Conservation (phyloP, 352 stramenopile species). For the Salisapilia sapeloensis region DNA sequence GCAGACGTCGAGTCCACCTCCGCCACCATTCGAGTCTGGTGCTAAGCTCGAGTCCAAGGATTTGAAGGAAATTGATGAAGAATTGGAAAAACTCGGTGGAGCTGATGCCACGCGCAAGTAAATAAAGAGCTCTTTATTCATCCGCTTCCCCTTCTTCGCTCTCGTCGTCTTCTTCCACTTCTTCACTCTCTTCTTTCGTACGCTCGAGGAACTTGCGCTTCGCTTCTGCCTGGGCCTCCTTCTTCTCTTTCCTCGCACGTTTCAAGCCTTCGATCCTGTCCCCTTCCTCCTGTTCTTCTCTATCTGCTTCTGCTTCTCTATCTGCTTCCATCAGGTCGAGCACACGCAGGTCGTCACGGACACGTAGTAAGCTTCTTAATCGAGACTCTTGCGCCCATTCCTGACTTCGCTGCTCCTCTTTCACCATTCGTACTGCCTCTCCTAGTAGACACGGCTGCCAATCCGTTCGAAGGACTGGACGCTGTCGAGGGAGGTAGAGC, state of each 20-base stretch:
- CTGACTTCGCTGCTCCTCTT: conserved; percentile 10
- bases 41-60: conserved; percentile 38
- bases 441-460: conserved; percentile 45
- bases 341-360: conserved; percentile 44
- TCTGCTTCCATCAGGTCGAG: conserved; percentile 41
- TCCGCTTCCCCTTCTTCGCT: neutral
- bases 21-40: conserved; percentile 4
- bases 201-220: conserved; percentile 43
- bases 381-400: conserved; percentile 17
- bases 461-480: conserved; percentile 19
- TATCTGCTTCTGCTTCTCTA: conserved; percentile 36
- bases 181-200: conserved; percentile 8
- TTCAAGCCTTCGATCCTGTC: conserved; percentile 28
- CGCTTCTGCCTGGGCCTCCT: conserved; percentile 24
- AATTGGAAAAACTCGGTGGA: conserved; percentile 55
- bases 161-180: conserved; percentile 1
- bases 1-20: conserved; percentile 1
- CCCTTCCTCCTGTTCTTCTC: conserved; percentile 20
- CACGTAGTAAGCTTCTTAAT: conserved; percentile 32
- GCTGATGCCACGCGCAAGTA: conserved; percentile 8
- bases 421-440: conserved; percentile 32
- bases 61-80: conserved; percentile 39
- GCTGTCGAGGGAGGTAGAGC: conserved; percentile 17
- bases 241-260: conserved; percentile 25
- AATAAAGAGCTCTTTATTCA: conserved; percentile 1